These are phyloP conservation scores for Claviceps fusiformis DNA, from an alignment of 2,329 filamentous ascomycete genomes.

Conservation along the genomic window DNA sequence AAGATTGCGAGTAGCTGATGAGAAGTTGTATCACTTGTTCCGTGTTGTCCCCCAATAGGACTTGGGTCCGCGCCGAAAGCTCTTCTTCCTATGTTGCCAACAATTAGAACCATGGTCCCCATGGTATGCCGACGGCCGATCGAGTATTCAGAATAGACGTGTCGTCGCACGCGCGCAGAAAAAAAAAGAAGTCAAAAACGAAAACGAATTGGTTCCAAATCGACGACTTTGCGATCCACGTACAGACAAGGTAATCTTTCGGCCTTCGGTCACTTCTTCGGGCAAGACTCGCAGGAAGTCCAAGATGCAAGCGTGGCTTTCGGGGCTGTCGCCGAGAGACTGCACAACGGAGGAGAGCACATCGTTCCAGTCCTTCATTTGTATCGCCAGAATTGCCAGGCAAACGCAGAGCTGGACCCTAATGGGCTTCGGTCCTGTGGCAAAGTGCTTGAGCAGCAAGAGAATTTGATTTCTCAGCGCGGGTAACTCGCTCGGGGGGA, in stretches of 20 bases:
- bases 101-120: conserved; percentile 23
- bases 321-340: conserved; percentile 60
- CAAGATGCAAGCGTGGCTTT: conserved; percentile 74
- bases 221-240: conserved; percentile 50
- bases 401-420: conserved; percentile 90
- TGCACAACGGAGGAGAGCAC: conserved; percentile 72
- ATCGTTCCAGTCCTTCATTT: conserved; percentile 93
- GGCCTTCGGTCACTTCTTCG: conserved; percentile 97
- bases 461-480: conserved; percentile 76
- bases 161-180: conserved; percentile 13
- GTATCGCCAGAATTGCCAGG: conserved; percentile 85
- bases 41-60: conserved; percentile 83
- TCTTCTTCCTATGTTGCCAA: conserved; percentile 75
- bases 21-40: conserved; percentile 75
- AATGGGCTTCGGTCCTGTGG: conserved; percentile 69
- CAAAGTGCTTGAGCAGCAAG: conserved; percentile 66
- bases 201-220: conserved; percentile 17
- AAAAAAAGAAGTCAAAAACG: conserved; percentile 6
- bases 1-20: conserved; percentile 83
- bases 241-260: conserved; percentile 99
- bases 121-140: conserved; percentile 19
- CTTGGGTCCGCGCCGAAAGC: conserved; percentile 68
- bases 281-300: conserved; percentile 95
- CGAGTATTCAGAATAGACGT: conserved; percentile 14
- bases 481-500: conserved; percentile 60